Evolutionary conservation across 176 grass and related monocot species (phyloP), one percentile per base, ranked within the genome.

Genomic region (Triticum monococcum): DNA sequence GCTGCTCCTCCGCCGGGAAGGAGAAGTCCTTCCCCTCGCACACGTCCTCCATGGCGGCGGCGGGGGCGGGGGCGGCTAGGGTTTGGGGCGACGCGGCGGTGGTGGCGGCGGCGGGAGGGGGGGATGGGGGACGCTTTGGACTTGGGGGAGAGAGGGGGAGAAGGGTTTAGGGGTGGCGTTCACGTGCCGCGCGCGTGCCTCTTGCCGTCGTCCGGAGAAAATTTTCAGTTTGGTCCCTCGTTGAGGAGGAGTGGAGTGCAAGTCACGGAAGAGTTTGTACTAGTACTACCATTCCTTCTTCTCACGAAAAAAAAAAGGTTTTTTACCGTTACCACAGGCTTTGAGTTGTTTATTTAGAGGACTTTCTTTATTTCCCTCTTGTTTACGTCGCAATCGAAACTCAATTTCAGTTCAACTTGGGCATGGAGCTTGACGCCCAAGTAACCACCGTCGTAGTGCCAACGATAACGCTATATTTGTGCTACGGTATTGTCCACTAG

Each of bases 1-100:
- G 65, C 82, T 94, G 83, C 92, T 99, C 97, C 88, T 91, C 89
- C 54, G 40, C 48, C 1, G 97, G 90, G 87, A 99, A 99, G 43
- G 94, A 99, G 92, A 91, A 94, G 12, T 94, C 92, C 81, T 93
- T 99, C 12, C 97, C 97, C 89, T 99, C 97, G 67, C 89, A 94
- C 12, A 99, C 91, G 79, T 96, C 90, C 11, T 99, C 97, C 94
- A 99, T 96, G 79, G 70, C 33, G 16, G 18, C 11, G 22, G 31
- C 25, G 16, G 13, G 14, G 12, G 20, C 24, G 12, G 20, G 4
- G 77, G 75, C 61, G 50, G 64, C 63, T 78, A 22, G 50, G 72
- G 74, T 82, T 50, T 75, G 50, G 24, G 26, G 68, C 24, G 61
- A 12, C 13, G 36, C 64, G 72, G 72, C 60, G 60, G 30, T 1